Evolutionary conservation across 2,329 filamentous ascomycete genomes (phyloP), one percentile per base, ranked within the genome.

Genomic region (Tolypocladium inflatum): DNA sequence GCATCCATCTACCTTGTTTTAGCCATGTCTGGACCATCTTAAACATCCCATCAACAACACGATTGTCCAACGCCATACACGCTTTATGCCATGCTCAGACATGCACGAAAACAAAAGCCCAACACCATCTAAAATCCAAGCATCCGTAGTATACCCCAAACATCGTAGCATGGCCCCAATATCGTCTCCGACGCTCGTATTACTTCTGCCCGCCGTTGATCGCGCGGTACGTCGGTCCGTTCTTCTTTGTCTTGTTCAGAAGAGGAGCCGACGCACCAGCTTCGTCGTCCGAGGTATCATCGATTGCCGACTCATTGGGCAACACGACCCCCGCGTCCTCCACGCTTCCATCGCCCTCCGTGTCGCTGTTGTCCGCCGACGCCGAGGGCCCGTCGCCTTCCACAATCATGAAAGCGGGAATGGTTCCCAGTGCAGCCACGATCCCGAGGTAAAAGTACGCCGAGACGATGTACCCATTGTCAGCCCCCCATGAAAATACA

Each of bases 361-460:
- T 69, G 15, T 74, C 73, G 60, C 56, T 70, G 48, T 55, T 67
- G 4, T 71, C 70, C 2, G 51, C 68, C 48, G 63, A 70, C 56
- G 57, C 68, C 38, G 62, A 71, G 70, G 71, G 90, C 76, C 90
- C 90, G 10, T 90, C 84, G 42, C 87, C 87, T 67, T 96, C 84
- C 17, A 86, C 80, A 1, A 95, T 80, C 74, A 85, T 88, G 70
- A 86, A 90, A 0, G 88, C 82, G 0, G 91, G 89, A 2, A 96
- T 71, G 0, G 84, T 84, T 21, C 89, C 88, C 2, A 91, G 54
- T 0, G 82, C 61, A 0, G 85, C 81, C 51, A 95, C 76, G 0
- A 75, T 64, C 0, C 84, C 80, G n/a, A 97, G 77, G 4, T 88
- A 78, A 85, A 89, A 96, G 82, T 90, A 97, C 0, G 92, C 87